Percentiles rank a stretch among this genome's conserved stretches.
These are phyloP conservation scores for Linum lewisii DNA, from an alignment of 345 rosid genomes.

Conservation along the genomic window DNA sequence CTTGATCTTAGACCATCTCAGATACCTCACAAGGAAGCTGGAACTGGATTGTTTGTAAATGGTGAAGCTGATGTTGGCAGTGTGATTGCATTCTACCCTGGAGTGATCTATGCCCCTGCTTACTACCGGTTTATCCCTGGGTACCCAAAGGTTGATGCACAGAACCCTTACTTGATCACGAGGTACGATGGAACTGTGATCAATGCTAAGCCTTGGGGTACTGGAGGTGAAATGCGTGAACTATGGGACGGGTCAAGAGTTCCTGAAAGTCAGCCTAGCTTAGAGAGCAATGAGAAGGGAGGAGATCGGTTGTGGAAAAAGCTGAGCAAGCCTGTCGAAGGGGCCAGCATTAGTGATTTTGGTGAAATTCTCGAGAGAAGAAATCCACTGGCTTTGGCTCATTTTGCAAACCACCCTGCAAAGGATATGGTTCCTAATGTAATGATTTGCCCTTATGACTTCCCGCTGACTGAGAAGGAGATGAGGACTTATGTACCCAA, in stretches of 20 bases:
- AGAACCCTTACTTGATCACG: slow-evolving; percentile 67
- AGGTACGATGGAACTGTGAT: slow-evolving; percentile 73
- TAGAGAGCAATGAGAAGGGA: slow-evolving; percentile 27
- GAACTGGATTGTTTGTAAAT: slow-evolving; percentile 61
- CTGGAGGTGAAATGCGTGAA: slow-evolving; percentile 53
- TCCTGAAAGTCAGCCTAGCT: slow-evolving; percentile 23
- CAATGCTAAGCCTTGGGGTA: slow-evolving; percentile 84
- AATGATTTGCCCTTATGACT: slow-evolving; percentile 76
- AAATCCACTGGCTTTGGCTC: slow-evolving; percentile 83
- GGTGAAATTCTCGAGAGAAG: slow-evolving; percentile 57
- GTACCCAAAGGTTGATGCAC: slow-evolving; percentile 56
- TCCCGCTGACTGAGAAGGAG: slow-evolving; percentile 50
- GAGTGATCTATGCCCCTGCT: slow-evolving; percentile 64
- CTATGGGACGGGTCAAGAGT: slow-evolving; percentile 41
- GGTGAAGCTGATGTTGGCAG: slow-evolving; percentile 80
- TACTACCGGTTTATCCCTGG: slow-evolving; percentile 74
- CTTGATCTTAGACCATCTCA: slow-evolving; percentile 54
- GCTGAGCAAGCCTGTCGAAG: slow-evolving; percentile 65
- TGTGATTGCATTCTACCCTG: slow-evolving; percentile 79
- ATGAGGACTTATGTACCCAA: slow-evolving; percentile 80
- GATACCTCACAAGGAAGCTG: slow-evolving; percentile 63
- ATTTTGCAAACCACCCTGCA: slow-evolving; percentile 65
- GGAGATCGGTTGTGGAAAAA: slow-evolving; percentile 61
- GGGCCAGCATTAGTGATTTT: slow-evolving; percentile 13
- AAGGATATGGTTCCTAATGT: slow-evolving; percentile 68